Base-by-base conservation (phyloP, 129 eudicot species). In the Rutidosis leptorrhynchoides region DNA sequence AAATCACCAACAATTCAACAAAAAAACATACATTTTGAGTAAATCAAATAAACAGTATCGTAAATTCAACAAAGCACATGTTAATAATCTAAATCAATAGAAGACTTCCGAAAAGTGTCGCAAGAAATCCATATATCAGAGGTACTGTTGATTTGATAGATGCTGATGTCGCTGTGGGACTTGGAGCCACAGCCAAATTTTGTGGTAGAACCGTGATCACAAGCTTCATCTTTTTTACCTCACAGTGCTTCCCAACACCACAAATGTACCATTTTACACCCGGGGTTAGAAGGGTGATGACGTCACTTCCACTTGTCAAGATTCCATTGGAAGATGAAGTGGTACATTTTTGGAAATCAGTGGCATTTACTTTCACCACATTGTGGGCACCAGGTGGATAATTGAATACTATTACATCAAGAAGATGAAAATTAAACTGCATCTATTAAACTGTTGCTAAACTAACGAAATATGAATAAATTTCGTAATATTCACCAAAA, bases 251-350 rank as follows among this genome's bases (percentile, higher is more conserved):
- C 10, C 68, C 73, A 10, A 76, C 72, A 9, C 84, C 79, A 54
- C 88, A 83, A 30, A 83, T 83, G 67, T 79, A 83, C 88, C 88
- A 83, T 69, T 83, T 83, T 26, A 71, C 33, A 21, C 88, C 88
- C 0, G 88, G 70, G 21, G 84, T 74, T 42, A 65, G 72, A 30
- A 83, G 82, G 17, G 82, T 53, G 22, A 83, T 14, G 6, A 64
- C 59, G 16, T 83, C 88, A 14, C 32, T 55, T 33, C 88, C 88
- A 26, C 75, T 77, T n/a, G 84, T 73, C 68, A 83, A 45, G 37
- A 72, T 30, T n/a, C 64, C 76, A 5, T 43, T 62, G 6, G 62
- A 23, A 0, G 60, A 11, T 19, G 84, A 71, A 15, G 51, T 21
- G 1, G 14, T 33, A 51, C 89, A 83, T 73, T 69, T 58, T 56